A percentile compares a stretch with the other conserved stretches of the same genome.
These are phyloP conservation scores for Rosa hybrid DNA, from an alignment of 331 rosid species.

Conservation along the genomic window DNA sequence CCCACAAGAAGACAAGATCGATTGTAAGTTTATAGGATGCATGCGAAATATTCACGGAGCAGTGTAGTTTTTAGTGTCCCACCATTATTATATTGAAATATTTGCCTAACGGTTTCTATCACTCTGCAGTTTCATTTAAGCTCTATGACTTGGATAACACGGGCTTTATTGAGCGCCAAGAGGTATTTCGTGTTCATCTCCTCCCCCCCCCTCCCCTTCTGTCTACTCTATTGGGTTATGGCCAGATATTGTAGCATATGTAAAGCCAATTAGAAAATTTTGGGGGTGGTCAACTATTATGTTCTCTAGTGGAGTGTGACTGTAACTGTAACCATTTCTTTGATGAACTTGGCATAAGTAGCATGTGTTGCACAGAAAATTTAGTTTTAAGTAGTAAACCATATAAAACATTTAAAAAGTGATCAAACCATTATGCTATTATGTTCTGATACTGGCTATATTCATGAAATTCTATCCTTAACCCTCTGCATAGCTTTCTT, in stretches of 20 bases:
- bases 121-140: constrained; percentile 77
- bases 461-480: neutral
- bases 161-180: constrained; percentile 86
- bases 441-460: neutral
- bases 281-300: constrained; percentile 9
- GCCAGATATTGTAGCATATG: neutral
- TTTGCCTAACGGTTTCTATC: neutral
- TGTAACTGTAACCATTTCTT: neutral
- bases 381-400: neutral
- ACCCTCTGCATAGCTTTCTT: neutral
- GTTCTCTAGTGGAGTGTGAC: neutral
- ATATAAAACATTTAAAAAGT: neutral
- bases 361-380: neutral
- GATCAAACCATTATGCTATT: neutral
- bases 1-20: constrained; percentile 68
- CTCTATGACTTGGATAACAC: constrained; percentile 78
- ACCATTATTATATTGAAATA: neutral
- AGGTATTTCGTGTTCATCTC: constrained; percentile 45
- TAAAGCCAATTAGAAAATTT: neutral
- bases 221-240: neutral
- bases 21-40: constrained; percentile 55
- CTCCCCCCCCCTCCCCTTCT: neutral
- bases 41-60: neutral
- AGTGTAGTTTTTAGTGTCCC: neutral
- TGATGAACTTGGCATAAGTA: neutral